These are phyloP conservation scores for Fusarium nematophilum DNA, from an alignment of 2,329 filamentous ascomycete genomes.

Conservation along the genomic window DNA sequence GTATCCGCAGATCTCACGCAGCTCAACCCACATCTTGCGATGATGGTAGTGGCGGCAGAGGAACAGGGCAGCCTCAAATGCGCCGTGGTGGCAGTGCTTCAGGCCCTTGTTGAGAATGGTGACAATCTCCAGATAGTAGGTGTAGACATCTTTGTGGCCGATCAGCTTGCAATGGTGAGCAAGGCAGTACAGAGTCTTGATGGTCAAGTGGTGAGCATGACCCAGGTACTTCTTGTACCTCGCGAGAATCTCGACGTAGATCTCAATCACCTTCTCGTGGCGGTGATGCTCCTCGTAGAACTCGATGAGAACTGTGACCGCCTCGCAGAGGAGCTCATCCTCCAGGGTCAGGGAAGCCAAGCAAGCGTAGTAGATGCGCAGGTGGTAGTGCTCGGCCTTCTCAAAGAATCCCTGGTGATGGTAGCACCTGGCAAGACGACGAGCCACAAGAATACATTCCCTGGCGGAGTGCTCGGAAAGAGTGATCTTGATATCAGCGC, in stretches of 20 bases:
- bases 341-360: conserved; percentile 46
- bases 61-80: conserved; percentile 57
- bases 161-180: conserved; percentile 38
- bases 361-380: conserved; percentile 52
- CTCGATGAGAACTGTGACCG: conserved; percentile 44
- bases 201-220: conserved; percentile 48
- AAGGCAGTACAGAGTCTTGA: conserved; percentile 48
- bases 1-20: conserved; percentile 57
- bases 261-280: conserved; percentile 52
- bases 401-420: conserved; percentile 50
- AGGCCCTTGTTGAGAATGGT: conserved; percentile 46
- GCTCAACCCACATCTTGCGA: conserved; percentile 56
- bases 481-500: conserved; percentile 43
- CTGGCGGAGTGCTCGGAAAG: conserved; percentile 47
- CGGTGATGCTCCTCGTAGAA: conserved; percentile 52
- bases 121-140: conserved; percentile 53
- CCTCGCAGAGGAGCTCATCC: conserved; percentile 44
- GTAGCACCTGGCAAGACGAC: conserved; percentile 51
- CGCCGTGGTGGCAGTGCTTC: conserved; percentile 52
- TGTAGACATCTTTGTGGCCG: conserved; percentile 48
- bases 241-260: conserved; percentile 49
- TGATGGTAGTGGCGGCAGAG: conserved; percentile 58
- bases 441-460: conserved; percentile 49
- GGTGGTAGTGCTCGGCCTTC: conserved; percentile 51
- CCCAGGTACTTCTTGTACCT: conserved; percentile 46